phyloP scores from a whole-genome alignment of 176 grass and related monocot species.

The Musa itinerans region DNA sequence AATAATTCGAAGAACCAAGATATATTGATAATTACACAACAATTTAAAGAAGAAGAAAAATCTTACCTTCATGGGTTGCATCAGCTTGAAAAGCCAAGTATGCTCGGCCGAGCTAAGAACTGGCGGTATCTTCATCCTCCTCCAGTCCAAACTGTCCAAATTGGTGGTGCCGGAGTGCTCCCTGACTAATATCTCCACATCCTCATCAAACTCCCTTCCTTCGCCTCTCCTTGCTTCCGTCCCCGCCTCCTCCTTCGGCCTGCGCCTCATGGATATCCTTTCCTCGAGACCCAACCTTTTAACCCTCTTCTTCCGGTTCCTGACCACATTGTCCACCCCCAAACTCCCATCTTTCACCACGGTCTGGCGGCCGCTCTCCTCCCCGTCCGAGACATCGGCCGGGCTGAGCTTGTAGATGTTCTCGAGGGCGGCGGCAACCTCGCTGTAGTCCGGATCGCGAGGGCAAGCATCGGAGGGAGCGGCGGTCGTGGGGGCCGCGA shows the following conservation, averaged over 20 bases:
- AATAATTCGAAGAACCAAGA: background rate
- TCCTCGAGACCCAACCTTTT: conserved; percentile 53
- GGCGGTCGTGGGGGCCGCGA: conserved; percentile 2
- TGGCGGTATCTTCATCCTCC: conserved; percentile 75
- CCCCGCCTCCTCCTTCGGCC: conserved; percentile 1
- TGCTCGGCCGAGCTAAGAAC: conserved; percentile 61
- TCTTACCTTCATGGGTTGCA: conserved; percentile 73
- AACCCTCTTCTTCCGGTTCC: conserved; percentile 30
- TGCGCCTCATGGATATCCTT: conserved; percentile 38
- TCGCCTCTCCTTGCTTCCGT: background rate
- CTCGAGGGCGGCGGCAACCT: conserved; percentile 81
- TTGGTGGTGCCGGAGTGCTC: conserved; percentile 54
- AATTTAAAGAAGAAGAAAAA: background rate
- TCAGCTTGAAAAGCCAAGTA: conserved; percentile 57
- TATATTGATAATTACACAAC: background rate
- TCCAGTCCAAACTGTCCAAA: conserved; percentile 73
- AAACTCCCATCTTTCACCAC: conserved; percentile 18
- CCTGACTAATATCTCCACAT: conserved; percentile 42
- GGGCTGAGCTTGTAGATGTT: conserved; percentile 91
- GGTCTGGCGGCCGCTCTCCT: background rate
- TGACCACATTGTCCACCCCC: conserved; percentile 28
- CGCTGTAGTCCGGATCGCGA: conserved; percentile 46
- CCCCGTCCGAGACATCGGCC: conserved; percentile 30
- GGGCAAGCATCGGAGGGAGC: conserved; percentile 14
- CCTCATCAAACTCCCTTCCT: conserved; percentile 22